These are phyloP conservation scores for Glaciozyma antarctica DNA, from an alignment of 768 basidiomycete species.

Conservation along the genomic window DNA sequence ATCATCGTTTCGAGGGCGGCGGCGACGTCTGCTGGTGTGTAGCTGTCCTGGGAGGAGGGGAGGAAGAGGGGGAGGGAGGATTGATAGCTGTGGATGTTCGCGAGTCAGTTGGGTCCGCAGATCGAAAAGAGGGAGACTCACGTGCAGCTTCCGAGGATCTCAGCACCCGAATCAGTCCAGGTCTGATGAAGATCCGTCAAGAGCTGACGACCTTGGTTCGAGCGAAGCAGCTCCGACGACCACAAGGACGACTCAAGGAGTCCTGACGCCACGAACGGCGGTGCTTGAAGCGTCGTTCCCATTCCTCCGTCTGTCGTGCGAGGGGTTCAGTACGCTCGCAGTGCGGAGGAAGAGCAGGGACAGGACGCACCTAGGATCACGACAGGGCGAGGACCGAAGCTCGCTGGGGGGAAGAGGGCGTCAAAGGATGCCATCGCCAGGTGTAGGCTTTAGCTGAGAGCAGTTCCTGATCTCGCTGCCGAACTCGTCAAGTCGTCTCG, in stretches of 20 bases:
- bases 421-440: background rate
- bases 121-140: constrained; percentile 22
- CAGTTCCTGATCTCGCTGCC: no score
- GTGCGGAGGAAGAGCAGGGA: background rate
- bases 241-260: constrained; percentile 36
- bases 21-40: background rate
- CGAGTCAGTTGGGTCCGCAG: background rate
- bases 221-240: constrained; percentile 37
- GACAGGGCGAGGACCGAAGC: background rate
- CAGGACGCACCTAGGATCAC: background rate
- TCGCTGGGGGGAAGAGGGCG: background rate
- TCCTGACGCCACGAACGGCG: constrained; percentile 12
- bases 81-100: constrained; percentile 32
- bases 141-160: constrained; percentile 40
- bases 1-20: constrained; percentile 18
- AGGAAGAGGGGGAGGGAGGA: constrained; percentile 31
- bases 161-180: constrained; percentile 38
- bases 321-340: background rate
- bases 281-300: constrained; percentile 23
- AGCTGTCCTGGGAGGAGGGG: background rate
- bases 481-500: no score
- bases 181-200: constrained; percentile 37
- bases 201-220: constrained; percentile 28
- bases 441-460: no score
- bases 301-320: constrained; percentile 23